Evolutionary conservation across 2,329 filamentous ascomycete species (phyloP), one percentile per base, ranked within the genome.

Genomic region (Drechslerella stenobrocha): DNA sequence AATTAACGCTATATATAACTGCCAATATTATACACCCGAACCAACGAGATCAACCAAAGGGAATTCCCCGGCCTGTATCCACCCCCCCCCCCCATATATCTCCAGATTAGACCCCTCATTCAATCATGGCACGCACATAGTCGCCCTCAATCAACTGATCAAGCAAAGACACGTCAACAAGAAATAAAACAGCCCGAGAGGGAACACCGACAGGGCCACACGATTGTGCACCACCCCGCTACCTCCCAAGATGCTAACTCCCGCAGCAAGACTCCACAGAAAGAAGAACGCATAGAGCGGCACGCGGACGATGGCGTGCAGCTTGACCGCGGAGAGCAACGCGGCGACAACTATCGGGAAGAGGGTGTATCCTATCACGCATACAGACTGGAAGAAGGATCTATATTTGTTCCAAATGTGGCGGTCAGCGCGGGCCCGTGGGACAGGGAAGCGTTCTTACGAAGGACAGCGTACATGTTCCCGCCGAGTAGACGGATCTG

Each of bases 341-440:
- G 92, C 86, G 5, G 95, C 95, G 72, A 98, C 88, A 73, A 97
- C 93, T 53, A 98, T 84, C 1, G 93, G 93, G 79, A 98, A 98
- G 58, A 98, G 84, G 0, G 93, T 98, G 78, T 98, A 98, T 45
- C 93, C 93, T 75, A 98, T 98, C 73, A 98, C 95, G 77, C 91
- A 97, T 72, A 98, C 84, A 61, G 90, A 95, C 77, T 98, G 93
- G 75, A 95, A 93, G 77, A 98, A 98, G 15, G 93, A 96, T 74
- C 92, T 97, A 75, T 51, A n/a, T n/a, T n/a, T n/a, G n/a, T n/a
- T n/a, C n/a, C n/a, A n/a, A n/a, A n/a, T n/a, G n/a, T n/a, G n/a
- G n/a, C n/a, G n/a, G n/a, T n/a, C n/a, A n/a, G n/a, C n/a, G n/a
- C n/a, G n/a, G n/a, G n/a, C n/a, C n/a, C n/a, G n/a, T n/a, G n/a